Base-by-base conservation (phyloP, 371 early-diverging fungal species). In the Umbelopsis sp. region DNA sequence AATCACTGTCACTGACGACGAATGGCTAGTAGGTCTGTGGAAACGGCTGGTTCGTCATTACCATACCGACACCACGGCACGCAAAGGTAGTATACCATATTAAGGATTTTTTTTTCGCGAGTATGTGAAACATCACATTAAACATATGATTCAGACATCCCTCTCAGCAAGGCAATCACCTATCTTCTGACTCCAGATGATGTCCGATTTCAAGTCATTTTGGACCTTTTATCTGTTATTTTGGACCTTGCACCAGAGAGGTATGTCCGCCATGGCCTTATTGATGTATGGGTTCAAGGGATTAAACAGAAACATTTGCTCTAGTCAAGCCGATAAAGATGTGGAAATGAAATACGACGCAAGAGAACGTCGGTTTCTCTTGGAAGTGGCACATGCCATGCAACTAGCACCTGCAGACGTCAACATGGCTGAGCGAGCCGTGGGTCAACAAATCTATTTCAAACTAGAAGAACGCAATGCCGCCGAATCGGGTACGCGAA, bases 391-490 rank as follows among this genome's bases (percentile, higher is more conserved):
- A 22, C 63, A 69, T 8, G 10, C 50, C 18, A 52, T 80, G 51
- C 12, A 48, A 9, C 63, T 84, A 4, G 62, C 45, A 12, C 52
- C 65, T 1, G 68, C 65, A 0, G 81, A 84, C 64, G 57, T 84
- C 10, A 46, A 63, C 9, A 72, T 75, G 1, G 84, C 81, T 0
- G 84, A 84, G 63, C 69, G 76, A 24, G 77, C 78, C 35, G 65
- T 84, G 4, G 74, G 77, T 0, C 84, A 84, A 46, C 80, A 84
- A 66, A 80, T 84, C 68, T 84, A 81, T 52, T 84, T 81, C 72
- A 71, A 72, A 4, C 9, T 84, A 3, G 53, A 64, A 29, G 69
- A 67, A 7, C 44, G 50, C 18, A 46, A 50, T 8, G 57, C 65
- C 24, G 35, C 68, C 29, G 20, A 70, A 32, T 16, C 68, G 16